Percentiles rank a stretch among this genome's conserved stretches.
Conservation (phyloP, 305 asterid genomes). For the Fraxinus angustifolia region DNA sequence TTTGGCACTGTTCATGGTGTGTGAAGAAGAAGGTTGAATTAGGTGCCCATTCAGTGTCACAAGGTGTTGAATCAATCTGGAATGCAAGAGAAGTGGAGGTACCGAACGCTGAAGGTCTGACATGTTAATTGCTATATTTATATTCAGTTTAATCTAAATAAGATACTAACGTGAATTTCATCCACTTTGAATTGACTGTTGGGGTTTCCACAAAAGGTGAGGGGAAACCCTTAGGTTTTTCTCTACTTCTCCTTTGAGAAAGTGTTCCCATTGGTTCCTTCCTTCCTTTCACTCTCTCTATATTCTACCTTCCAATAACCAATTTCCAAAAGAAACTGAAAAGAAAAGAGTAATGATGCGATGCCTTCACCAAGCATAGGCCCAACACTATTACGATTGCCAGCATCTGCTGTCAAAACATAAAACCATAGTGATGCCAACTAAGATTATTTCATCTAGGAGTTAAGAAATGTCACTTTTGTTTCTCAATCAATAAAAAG, state of each 20-base stretch:
- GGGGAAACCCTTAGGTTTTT: not conserved
- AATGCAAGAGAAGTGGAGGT: conserved; percentile 59
- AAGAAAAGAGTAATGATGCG: not conserved
- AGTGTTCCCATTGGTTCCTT: not conserved
- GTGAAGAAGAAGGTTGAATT: conserved; percentile 56
- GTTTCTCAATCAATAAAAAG: not conserved
- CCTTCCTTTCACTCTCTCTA: not conserved
- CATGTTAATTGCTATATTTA: conserved; percentile 2
- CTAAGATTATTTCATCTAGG: not conserved
- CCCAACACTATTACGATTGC: not conserved
- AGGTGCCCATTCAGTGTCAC: conserved; percentile 60
- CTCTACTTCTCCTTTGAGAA: not conserved
- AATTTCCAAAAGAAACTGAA: not conserved
- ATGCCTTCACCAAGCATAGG: not conserved
- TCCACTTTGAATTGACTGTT: not conserved
- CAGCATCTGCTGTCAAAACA: not conserved
- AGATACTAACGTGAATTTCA: not conserved
- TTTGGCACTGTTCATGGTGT: conserved; percentile 69
- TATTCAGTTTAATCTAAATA: conserved; percentile 12
- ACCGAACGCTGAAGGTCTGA: conserved; percentile 51
- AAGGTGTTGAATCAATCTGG: conserved; percentile 61
- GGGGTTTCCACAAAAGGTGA: not conserved
- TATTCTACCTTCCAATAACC: not conserved
- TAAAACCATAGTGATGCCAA: not conserved
- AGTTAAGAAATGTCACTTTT: not conserved